Conservation (phyloP, 805 yeast genomes). For the Ogataea populi-albae region DNA sequence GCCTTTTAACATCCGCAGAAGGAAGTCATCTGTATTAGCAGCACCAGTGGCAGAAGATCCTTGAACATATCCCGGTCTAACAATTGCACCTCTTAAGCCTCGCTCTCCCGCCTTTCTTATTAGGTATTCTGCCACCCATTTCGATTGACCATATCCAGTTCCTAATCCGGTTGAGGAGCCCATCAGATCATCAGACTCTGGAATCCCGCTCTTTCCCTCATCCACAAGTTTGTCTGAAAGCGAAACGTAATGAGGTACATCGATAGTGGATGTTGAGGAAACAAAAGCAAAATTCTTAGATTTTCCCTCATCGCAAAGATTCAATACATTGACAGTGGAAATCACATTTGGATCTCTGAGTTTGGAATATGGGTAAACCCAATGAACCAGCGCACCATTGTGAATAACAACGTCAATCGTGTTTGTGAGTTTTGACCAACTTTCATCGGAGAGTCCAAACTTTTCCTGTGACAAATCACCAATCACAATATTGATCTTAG, state of each 20-base stretch:
- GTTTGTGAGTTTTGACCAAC: conserved; percentile 58
- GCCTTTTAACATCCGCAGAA: conserved; percentile 92
- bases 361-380: conserved; percentile 94
- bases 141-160: conserved; percentile 95
- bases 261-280: conserved; percentile 92
- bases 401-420: conserved; percentile 82
- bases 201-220: conserved; percentile 67
- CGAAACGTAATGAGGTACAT: conserved; percentile 74
- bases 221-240: conserved; percentile 68
- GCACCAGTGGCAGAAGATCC: conserved; percentile 85
- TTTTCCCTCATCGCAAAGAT: conserved; percentile 72
- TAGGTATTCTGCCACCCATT: conserved; percentile 94
- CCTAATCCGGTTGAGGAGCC: conserved; percentile 84
- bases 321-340: conserved; percentile 80
- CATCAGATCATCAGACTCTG: conserved; percentile 76
- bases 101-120: conserved; percentile 83
- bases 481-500: conserved; percentile 64
- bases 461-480: conserved; percentile 77
- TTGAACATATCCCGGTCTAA: conserved; percentile 95
- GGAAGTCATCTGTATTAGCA: conserved; percentile 94
- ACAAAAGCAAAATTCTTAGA: conserved; percentile 87
- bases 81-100: conserved; percentile 84
- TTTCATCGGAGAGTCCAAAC: conserved; percentile 60
- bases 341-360: conserved; percentile 91
- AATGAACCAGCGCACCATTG: conserved; percentile 97